phyloP scores from a whole-genome alignment of 2,329 filamentous ascomycete genomes.

The Gaeumannomyces tritici region DNA sequence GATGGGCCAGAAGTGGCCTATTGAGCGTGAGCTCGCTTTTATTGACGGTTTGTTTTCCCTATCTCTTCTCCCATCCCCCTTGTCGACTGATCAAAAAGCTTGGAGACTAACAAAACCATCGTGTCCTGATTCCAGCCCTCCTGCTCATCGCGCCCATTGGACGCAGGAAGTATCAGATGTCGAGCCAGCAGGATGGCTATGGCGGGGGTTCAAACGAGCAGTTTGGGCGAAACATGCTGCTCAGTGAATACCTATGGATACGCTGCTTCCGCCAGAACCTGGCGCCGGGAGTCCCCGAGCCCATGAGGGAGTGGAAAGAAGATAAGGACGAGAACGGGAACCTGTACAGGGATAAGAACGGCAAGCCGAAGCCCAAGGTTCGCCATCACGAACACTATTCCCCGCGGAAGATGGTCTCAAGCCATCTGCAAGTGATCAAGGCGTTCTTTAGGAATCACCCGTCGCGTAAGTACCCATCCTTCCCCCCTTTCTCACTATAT shows the following conservation, averaged over 20 bases:
- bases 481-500: no score
- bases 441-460: conserved; percentile 53
- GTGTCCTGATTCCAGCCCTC: conserved; percentile 37
- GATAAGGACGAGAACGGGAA: conserved; percentile 22
- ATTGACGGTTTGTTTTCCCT: conserved; percentile 47
- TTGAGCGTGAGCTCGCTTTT: conserved; percentile 55
- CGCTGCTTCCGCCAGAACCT: conserved; percentile 29
- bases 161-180: conserved; percentile 56
- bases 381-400: not conserved
- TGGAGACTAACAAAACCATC: conserved; percentile 4
- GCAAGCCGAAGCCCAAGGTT: not conserved
- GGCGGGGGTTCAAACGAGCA: conserved; percentile 62
- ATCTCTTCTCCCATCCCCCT: not conserved
- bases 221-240: conserved; percentile 61
- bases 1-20: conserved; percentile 51
- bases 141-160: conserved; percentile 58
- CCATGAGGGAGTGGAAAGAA: conserved; percentile 13
- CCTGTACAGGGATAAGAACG: not conserved
- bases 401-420: conserved; percentile 53
- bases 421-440: conserved; percentile 61
- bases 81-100: conserved; percentile 6
- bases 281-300: conserved; percentile 28
- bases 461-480: conserved; percentile 52
- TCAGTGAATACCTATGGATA: conserved; percentile 58
- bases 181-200: conserved; percentile 52